Evolutionary conservation across 116 monocot species (phyloP).

Genomic region (Posidonia oceanica): DNA sequence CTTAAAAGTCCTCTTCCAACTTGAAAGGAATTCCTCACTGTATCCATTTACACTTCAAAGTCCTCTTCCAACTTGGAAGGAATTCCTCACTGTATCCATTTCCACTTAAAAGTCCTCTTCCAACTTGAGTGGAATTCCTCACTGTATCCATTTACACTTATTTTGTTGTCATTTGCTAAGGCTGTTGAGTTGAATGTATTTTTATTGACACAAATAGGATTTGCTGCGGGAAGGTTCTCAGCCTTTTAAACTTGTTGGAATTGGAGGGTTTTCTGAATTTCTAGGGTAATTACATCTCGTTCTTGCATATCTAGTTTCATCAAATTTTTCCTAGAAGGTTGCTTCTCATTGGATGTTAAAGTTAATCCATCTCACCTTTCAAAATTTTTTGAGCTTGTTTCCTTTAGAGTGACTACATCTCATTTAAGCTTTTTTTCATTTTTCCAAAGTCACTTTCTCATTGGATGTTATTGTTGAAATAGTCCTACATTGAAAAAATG

Average conservation of each 20-base stretch:
- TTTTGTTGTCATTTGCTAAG: not conserved
- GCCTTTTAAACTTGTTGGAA: constrained; percentile 85
- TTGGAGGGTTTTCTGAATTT: constrained; percentile 92
- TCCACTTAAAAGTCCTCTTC: not conserved
- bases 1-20: too few species aligned
- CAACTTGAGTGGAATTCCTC: not conserved
- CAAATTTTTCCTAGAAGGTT: not conserved
- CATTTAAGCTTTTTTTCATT: too few species aligned
- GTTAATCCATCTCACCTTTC: too few species aligned
- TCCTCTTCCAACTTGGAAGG: not conserved
- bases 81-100: too few species aligned
- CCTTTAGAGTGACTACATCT: too few species aligned
- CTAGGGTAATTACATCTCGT: constrained; percentile 47
- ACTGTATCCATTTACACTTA: not conserved
- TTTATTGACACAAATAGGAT: constrained; percentile 33
- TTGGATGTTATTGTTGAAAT: too few species aligned
- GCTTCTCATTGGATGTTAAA: not conserved
- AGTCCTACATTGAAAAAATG: too few species aligned
- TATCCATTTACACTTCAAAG: not conserved
- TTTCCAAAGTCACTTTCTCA: too few species aligned
- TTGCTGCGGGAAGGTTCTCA: constrained; percentile 77
- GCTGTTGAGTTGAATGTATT: not conserved
- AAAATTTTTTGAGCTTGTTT: too few species aligned
- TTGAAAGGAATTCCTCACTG: too few species aligned
- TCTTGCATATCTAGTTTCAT: not conserved